Conservation (phyloP, 306 rosid genomes). For the Abrus precatorius region DNA sequence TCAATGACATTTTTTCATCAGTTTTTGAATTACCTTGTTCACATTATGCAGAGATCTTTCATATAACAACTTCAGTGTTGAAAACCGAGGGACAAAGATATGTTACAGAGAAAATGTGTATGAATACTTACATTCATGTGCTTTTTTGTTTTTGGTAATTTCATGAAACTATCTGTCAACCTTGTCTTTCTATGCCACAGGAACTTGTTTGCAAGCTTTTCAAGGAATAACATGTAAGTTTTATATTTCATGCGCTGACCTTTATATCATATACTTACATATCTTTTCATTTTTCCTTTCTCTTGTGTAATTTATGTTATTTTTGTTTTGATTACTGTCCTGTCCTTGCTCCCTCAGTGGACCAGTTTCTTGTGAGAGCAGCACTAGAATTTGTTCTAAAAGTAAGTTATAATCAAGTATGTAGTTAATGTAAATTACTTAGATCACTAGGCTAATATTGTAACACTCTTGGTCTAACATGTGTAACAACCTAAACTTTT, state of each 20-base stretch:
- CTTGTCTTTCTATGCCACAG: conserved; percentile 45
- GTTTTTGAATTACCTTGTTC: background rate
- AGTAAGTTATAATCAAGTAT: conserved; percentile 49
- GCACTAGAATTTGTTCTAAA: conserved; percentile 39
- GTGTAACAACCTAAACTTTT: background rate
- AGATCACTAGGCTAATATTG: background rate
- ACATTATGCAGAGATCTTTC: conserved; percentile 64
- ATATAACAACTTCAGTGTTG: conserved; percentile 55
- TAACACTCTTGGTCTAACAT: background rate
- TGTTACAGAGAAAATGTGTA: conserved; percentile 52
- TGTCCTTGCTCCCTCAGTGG: conserved; percentile 45
- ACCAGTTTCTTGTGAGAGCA: conserved; percentile 52
- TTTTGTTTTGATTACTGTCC: conserved; percentile 20
- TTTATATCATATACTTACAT: background rate
- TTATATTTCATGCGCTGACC: conserved; percentile 4
- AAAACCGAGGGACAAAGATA: background rate
- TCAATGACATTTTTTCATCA: background rate
- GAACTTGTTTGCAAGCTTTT: conserved; percentile 68
- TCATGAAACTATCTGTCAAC: conserved; percentile 3
- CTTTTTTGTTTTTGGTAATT: background rate
- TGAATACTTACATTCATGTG: conserved; percentile 15
- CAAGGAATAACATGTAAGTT: conserved; percentile 60
- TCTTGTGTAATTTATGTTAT: background rate
- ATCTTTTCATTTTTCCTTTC: background rate
- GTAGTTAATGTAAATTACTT: background rate